These are phyloP conservation scores for Fragaria iinumae DNA, from an alignment of 306 rosid species.

Conservation along the genomic window DNA sequence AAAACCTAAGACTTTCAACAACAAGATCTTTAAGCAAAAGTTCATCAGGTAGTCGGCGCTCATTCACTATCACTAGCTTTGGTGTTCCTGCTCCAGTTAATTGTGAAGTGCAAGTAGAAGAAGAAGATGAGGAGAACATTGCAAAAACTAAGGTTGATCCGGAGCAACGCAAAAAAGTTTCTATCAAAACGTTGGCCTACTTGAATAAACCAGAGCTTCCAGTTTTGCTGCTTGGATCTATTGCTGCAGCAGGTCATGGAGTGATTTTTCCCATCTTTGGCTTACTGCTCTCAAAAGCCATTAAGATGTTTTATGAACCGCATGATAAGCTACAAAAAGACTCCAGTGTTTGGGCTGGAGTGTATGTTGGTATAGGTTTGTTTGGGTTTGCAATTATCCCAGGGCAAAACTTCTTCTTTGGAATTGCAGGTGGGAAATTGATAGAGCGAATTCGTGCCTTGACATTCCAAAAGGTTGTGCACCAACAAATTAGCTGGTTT, in stretches of 20 bases:
- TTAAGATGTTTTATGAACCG: constrained; percentile 55
- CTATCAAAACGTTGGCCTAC: constrained; percentile 47
- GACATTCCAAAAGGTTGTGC: constrained; percentile 71
- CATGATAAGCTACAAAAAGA: constrained; percentile 49
- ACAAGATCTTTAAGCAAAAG: constrained; percentile 47
- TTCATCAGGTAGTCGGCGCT: constrained; percentile 39
- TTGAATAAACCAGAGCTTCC: constrained; percentile 75
- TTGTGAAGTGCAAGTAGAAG: constrained; percentile 16
- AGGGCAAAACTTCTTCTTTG: constrained; percentile 55
- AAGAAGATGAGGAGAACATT: neutral
- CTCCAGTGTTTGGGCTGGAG: constrained; percentile 58
- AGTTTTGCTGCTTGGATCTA: constrained; percentile 55
- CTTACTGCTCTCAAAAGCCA: constrained; percentile 66
- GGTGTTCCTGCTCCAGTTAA: constrained; percentile 31
- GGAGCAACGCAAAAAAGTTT: constrained; percentile 30
- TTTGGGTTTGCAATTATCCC: constrained; percentile 37
- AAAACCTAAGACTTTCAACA: constrained; percentile 28
- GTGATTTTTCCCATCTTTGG: constrained; percentile 69
- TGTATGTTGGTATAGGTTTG: constrained; percentile 57
- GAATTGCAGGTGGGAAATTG: constrained; percentile 81
- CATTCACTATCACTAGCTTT: constrained; percentile 28
- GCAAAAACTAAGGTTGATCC: constrained; percentile 9
- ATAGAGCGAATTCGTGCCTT: constrained; percentile 65
- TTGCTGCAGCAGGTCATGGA: constrained; percentile 65
- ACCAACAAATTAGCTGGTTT: constrained; percentile 84